These are phyloP conservation scores for Mucor ambiguus DNA, from an alignment of 371 early-diverging fungal genomes.

Conservation along the genomic window DNA sequence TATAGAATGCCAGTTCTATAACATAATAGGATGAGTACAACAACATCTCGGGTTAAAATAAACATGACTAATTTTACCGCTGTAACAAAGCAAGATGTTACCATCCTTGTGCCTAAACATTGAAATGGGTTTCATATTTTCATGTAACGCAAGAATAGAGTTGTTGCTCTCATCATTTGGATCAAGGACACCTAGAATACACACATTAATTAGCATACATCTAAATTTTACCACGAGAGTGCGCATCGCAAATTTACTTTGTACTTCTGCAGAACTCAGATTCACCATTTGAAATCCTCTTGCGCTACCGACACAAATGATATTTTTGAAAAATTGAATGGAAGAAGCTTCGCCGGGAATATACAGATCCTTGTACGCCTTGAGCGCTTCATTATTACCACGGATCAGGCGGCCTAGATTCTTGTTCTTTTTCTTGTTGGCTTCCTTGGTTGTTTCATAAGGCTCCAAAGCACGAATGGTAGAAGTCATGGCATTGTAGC, in stretches of 20 bases:
- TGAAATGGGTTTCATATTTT: constrained; percentile 71
- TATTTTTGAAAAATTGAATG: constrained; percentile 83
- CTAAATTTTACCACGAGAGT: background rate
- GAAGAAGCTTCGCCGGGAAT: constrained; percentile 88
- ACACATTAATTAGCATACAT: background rate
- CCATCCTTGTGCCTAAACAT: constrained; percentile 81
- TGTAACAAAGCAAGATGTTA: constrained; percentile 88
- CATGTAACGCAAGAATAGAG: constrained; percentile 26
- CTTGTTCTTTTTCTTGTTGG: constrained; percentile 54
- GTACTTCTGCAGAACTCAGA: constrained; percentile 73
- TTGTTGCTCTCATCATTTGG: constrained; percentile 45
- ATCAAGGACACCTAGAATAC: constrained; percentile 44
- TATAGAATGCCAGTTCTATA: constrained; percentile 87
- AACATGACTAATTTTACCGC: constrained; percentile 40
- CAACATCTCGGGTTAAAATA: background rate
- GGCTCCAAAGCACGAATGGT: constrained; percentile 83
- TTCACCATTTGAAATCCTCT: constrained; percentile 96
- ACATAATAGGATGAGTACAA: background rate
- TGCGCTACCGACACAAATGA: constrained; percentile 90
- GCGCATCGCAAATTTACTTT: constrained; percentile 32
- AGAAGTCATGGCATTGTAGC: constrained; percentile 65
- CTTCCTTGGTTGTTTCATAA: constrained; percentile 46
- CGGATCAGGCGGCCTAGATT: constrained; percentile 52
- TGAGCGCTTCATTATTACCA: constrained; percentile 57
- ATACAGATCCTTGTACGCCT: constrained; percentile 85